Evolutionary conservation across 768 basidiomycete genomes (phyloP).

Genomic region (Boletus subcaerulescens): DNA sequence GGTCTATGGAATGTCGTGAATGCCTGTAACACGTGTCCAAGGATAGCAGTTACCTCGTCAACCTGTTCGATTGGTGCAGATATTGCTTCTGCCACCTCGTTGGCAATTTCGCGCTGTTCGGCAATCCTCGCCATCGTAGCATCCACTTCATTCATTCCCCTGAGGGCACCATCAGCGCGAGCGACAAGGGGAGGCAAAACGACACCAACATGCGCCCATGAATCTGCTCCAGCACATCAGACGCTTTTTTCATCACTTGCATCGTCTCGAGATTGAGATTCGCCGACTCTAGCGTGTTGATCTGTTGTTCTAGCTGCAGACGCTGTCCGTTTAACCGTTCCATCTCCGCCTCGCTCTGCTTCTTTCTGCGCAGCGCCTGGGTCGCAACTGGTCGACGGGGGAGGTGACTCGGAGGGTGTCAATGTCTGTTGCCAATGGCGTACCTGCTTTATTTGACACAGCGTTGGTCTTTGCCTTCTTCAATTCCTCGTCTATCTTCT

Average conservation of each 20-base stretch:
- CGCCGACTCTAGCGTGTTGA: conserved; percentile 95
- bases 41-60: conserved; percentile 63
- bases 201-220: conserved; percentile 82
- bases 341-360: conserved; percentile 80
- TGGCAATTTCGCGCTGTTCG: conserved; percentile 89
- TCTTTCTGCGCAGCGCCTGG: conserved; percentile 90
- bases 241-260: conserved; percentile 94
- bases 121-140: conserved; percentile 81
- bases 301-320: conserved; percentile 92
- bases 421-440: conserved; percentile 28
- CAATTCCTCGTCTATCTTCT: conserved; percentile 93
- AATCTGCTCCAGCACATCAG: conserved; percentile 84
- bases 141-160: conserved; percentile 87
- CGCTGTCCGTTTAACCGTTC: conserved; percentile 82
- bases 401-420: conserved; percentile 7
- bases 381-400: conserved; percentile 62
- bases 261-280: conserved; percentile 98
- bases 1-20: conserved; percentile 50
- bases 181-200: background rate
- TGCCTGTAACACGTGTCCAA: background rate
- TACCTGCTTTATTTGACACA: conserved; percentile 89
- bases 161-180: conserved; percentile 30
- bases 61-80: conserved; percentile 64
- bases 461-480: conserved; percentile 92
- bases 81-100: conserved; percentile 89